These are phyloP conservation scores for Phytophthora sojae DNA, from an alignment of 352 stramenopile genomes.

Conservation along the genomic window DNA sequence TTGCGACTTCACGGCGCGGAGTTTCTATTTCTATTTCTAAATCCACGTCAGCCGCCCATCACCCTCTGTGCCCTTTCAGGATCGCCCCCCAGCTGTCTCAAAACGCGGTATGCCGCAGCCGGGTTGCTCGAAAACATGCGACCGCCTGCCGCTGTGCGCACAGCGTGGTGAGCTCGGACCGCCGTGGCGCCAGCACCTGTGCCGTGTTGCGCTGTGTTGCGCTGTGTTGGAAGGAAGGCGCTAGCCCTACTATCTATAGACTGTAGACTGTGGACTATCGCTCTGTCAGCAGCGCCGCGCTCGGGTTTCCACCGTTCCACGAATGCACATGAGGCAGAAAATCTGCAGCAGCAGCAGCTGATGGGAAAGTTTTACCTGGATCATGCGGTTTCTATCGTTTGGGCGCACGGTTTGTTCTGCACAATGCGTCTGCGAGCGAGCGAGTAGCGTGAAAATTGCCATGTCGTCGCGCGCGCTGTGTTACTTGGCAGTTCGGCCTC, in stretches of 20 bases:
- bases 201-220: too few relatives aligned
- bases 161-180: neutral
- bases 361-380: neutral
- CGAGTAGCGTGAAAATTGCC: neutral
- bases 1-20: too few relatives aligned
- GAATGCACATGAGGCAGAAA: neutral
- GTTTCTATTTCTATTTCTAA: slow-evolving; percentile 34
- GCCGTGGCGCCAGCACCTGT: too few relatives aligned
- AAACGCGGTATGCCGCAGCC: neutral
- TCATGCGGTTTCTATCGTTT: neutral
- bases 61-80: slow-evolving; percentile 32
- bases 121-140: neutral
- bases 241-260: neutral
- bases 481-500: neutral
- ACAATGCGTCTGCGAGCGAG: neutral
- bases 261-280: too few relatives aligned
- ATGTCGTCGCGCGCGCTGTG: neutral
- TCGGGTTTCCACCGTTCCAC: neutral
- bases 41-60: slow-evolving; percentile 42
- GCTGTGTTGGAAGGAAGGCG: neutral
- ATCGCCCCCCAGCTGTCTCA: neutral
- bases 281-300: neutral
- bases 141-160: neutral
- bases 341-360: neutral
- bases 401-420: neutral